Percentiles rank a stretch among this genome's conserved stretches.
phyloP scores from a whole-genome alignment of 2,329 filamentous ascomycete genomes.

The Trichophyton mentagrophytes region DNA sequence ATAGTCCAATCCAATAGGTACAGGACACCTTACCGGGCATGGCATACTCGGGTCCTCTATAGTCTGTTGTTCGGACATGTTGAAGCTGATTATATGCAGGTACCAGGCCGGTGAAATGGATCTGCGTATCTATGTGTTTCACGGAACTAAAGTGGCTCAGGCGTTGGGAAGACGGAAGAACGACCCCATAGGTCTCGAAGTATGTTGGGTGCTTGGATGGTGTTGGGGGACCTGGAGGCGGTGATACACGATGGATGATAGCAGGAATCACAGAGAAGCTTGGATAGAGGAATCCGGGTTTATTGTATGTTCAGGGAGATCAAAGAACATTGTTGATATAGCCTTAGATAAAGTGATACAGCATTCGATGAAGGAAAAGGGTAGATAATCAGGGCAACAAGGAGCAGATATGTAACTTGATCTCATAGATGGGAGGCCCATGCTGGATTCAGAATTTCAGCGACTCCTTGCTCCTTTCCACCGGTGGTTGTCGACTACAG shows the following conservation, averaged over 20 bases:
- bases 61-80: neutral
- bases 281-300: neutral
- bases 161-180: too few relatives aligned
- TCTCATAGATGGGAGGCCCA: neutral
- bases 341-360: neutral
- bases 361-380: neutral
- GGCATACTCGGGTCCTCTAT: too few relatives aligned
- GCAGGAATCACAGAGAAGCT: neutral
- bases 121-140: too few relatives aligned
- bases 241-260: too few relatives aligned
- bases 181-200: too few relatives aligned
- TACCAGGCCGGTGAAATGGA: too few relatives aligned
- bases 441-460: neutral
- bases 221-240: too few relatives aligned
- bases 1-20: neutral
- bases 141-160: too few relatives aligned
- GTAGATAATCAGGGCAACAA: neutral
- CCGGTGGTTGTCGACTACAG: neutral
- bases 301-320: neutral
- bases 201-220: too few relatives aligned
- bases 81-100: neutral
- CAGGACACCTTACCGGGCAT: neutral
- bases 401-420: neutral
- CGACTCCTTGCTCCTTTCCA: neutral
- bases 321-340: neutral